Evolutionary conservation across 2,329 filamentous ascomycete species (phyloP), one percentile per base, ranked within the genome.

Genomic region (Colletotrichum phormii): DNA sequence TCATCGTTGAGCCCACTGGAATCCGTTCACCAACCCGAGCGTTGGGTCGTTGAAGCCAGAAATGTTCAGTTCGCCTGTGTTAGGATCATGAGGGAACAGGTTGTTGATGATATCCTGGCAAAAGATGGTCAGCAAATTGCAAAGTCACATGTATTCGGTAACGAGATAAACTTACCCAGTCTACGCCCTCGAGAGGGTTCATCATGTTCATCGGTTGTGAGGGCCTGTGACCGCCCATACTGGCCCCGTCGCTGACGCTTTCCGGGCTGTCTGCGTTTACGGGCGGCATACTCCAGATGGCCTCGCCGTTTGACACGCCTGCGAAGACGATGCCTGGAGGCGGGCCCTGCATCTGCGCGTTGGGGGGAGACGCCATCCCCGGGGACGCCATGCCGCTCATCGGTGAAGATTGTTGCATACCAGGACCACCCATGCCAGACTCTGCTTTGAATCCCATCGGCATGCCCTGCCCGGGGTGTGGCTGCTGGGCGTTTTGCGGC

Each of bases 111-210:
- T 78, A 29, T 83, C 81, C 82, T 83, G 42, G 35, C 18, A 2
- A 37, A 13, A n/a, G 18, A 22, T 53, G 5, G 42, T 69, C 53
- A 68, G 66, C 53, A 33, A 37, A 22, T 49, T 49, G 42, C 42
- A 7, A 11, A 22, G 26, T 35, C 72, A 37, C 55, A 46, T 13
- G 64, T 18, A 49, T 46, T 31, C 54, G 42, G 29, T 13, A 8
- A 11, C 54, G 24, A 63, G 24, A 31, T 12, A 51, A 26, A 85
- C 89, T 83, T 81, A 92, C 91, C 91, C 91, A 93, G 76, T 93
- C 90, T 75, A 93, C 89, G 68, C 89, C 89, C 53, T 90, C 81
- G 80, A 86, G 67, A 42, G 71, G 37, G 15, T 74, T 69, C 53
- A 61, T 31, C 62, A 57, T 64, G 59, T 74, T 74, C 37, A 75